Base-by-base conservation (phyloP, 169 alveolate genomes). In the Cryptosporidium ubiquitum region DNA sequence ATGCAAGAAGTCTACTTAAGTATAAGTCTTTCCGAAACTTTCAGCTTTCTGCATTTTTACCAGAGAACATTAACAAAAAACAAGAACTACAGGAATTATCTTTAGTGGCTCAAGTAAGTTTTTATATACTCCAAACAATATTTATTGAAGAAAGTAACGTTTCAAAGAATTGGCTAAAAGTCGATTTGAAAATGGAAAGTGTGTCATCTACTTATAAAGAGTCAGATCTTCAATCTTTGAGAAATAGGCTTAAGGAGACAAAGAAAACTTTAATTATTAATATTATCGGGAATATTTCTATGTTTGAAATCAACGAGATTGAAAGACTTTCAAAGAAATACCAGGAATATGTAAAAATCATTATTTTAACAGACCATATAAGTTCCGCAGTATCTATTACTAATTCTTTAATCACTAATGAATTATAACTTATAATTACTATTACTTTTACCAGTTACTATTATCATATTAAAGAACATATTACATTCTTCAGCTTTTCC, bases 401-500 rank as follows among this genome's bases (percentile, higher is more conserved):
- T 23, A 55, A 55, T 55, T 55, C 66, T 3, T 26, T 55, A n/a
- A 55, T 55, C 12, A 26, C 68, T n/a, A 7, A 69, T 40, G 31
- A 47, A 40, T 42, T 7, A 40, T 16, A 40, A 40, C 52, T 40
- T 69, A 44, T 69, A 44, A 42, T 12, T 69, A 69, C 26, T 16
- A 37, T n/a, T 23, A 18, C 40, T 29, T 69, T 20, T 42, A 7
- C 60, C 6, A n/a, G 14, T 18, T 20, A 3, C 40, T 71, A 31
- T 5, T 12, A 5, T 73, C 44, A 73, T 31, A 73, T 73, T 57
- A 73, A 33, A 37, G 85, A 73, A 73, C 85, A 73, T 35, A 73
- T 33, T 3, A 73, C 47, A 73, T 73, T 73, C 33, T 57, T 73
- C 37, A 73, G 42, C 40, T 73, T 73, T 18, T 31, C 71, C 47